Base-by-base conservation (phyloP, 106 monocot species). In the Dendrobium nobile region DNA sequence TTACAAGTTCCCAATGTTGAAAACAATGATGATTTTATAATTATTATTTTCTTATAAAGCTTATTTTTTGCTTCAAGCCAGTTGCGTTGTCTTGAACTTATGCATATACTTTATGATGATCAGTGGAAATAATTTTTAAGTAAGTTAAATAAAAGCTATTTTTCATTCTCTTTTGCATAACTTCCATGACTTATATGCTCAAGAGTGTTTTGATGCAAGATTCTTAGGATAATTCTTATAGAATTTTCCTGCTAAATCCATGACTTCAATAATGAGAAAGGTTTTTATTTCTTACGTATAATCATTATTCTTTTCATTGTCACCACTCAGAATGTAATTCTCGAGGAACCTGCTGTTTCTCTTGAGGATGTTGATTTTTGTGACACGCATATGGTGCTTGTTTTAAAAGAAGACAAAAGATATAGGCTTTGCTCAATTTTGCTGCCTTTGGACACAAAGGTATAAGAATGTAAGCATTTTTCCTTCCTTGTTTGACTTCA, bases 341-440 rank as follows among this genome's bases (percentile, higher is more conserved):
- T 80, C 75, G 95, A 95, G 41, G 95, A 95, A 58, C 87, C 89
- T 76, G 82, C 84, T 74, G 54, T 85, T n/a, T 80, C 73, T 54
- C 82, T 95, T 41, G 84, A 87, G 75, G 98, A 99, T 89, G 91
- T 87, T 87, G 98, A 99, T 79, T 91, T 99, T 68, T 99, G 98
- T 82, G 83, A 95, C 56, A 87, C 91, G 9, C 95, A 99, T 85
- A 88, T 99, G 88, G 95, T 95, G 61, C 88, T 99, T 83, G 68
- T 90, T 82, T 70, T 95, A n/a, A 89, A 77, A 74, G 86, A 93
- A 82, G 90, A 85, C 72, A 95, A 83, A 88, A 84, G 68, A 70
- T 88, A 86, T 3, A 85, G 45, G 80, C 79, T 99, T 65, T 99
- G 95, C 73, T 99, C 98, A 72, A 74, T 99, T 77, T 43, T 79